Conservation (phyloP, 495 filamentous ascomycete genomes). For the Aspergillus steynii region DNA sequence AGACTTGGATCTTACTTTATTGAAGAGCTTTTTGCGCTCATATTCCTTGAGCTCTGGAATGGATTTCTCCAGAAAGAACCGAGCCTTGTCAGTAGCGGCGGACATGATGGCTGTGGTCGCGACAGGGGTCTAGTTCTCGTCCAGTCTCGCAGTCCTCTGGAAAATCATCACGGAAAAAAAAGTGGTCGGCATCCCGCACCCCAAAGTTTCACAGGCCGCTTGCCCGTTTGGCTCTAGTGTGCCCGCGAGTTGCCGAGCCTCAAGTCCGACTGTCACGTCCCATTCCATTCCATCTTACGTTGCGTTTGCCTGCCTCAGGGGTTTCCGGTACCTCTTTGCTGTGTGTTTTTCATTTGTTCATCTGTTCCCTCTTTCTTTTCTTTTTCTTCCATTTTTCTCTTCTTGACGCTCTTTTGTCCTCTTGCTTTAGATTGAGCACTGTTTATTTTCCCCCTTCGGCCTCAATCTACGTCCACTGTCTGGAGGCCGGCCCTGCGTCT, state of each 20-base stretch:
- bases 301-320: conserved; percentile 38
- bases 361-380: conserved; percentile 24
- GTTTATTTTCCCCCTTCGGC: conserved; percentile 21
- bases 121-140: background rate
- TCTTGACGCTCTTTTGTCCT: conserved; percentile 39
- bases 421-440: conserved; percentile 21
- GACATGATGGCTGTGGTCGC: conserved; percentile 58
- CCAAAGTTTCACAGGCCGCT: conserved; percentile 19
- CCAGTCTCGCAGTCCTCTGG: background rate
- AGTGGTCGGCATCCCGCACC: conserved; percentile 41
- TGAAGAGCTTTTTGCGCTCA: conserved; percentile 85
- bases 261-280: conserved; percentile 1
- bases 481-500: conserved; percentile 15
- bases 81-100: conserved; percentile 84
- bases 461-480: conserved; percentile 18
- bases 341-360: conserved; percentile 19
- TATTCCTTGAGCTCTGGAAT: conserved; percentile 89
- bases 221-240: conserved; percentile 21
- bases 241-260: conserved; percentile 26
- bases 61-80: conserved; percentile 88
- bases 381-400: conserved; percentile 24
- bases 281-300: conserved; percentile 13
- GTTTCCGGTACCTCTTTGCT: conserved; percentile 23
- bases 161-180: conserved; percentile 31
- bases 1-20: conserved; percentile 49